Base-by-base conservation (phyloP, 1,284 basidiomycete genomes). In the Cutaneotrichosporon spelunceum region DNA sequence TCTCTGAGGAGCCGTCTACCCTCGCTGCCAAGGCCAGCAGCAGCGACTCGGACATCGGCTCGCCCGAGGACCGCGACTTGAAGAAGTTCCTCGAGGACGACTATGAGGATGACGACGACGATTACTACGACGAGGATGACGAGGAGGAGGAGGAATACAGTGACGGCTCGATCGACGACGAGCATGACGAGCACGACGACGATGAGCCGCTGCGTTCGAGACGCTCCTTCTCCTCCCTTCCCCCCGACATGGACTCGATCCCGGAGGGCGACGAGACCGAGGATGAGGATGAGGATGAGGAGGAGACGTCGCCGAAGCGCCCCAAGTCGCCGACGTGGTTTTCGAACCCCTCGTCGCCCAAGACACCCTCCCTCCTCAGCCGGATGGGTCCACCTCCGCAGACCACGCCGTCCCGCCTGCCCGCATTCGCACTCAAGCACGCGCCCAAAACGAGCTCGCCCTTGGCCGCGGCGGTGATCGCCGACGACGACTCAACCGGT, bases 371-470 rank as follows among this genome's bases (percentile, higher is more conserved):
- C 2, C 50, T 45, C 24, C 58, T 60, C 27, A 62, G 48, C 23
- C 67, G 60, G 39, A 54, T 60, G 49, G 55, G 61, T 9, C 65
- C 65, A 8, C 56, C 64, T 3, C 27, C 45, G 10, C 39, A 49
- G 14, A 3, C 59, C 13, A 49, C 50, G 16, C 29, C 49, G 7
- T 30, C 9, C n/a, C 33, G 45, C 10, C n/a, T 50, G 8, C 48
- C 55, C 6, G 30, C 63, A n/a, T 57, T 57, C 44, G 23, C 57
- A n/a, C 47, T 61, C 56, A 72, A 72, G 56, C 74, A 77, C 56
- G 72, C 73, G n/a, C 72, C 74, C 6, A 70, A 69, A 49, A 74
- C 73, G 1, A 70, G 68, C 52, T 77, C 75, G 2, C 77, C 77
- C 2, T 68, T 78, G 3, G 60, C 44, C 1, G 56, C 56, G 3